Conservation (phyloP, 805 yeast species). For the Kodamaea laetipori region DNA sequence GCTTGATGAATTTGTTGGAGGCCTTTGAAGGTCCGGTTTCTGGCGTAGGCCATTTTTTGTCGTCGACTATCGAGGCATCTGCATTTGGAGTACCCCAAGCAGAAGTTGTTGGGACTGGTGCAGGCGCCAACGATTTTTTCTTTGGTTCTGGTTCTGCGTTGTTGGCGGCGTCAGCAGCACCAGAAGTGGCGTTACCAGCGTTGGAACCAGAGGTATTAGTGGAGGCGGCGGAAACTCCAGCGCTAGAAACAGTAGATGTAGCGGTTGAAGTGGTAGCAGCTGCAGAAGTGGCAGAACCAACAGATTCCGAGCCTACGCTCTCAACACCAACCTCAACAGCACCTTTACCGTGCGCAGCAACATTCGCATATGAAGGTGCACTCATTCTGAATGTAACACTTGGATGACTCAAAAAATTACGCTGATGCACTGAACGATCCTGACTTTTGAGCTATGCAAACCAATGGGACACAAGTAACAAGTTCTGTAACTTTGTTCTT, state of each 20-base stretch:
- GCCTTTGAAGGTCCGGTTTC: constrained; percentile 25
- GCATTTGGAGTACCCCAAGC: constrained; percentile 41
- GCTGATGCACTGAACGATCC: too few relatives aligned
- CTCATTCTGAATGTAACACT: constrained; percentile 18
- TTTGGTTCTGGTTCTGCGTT: constrained; percentile 17
- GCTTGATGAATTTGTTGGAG: constrained; percentile 38
- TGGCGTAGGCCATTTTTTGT: constrained; percentile 48
- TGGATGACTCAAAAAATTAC: not conserved
- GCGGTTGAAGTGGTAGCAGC: too few relatives aligned
- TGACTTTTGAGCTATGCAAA: not conserved
- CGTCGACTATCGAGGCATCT: constrained; percentile 33
- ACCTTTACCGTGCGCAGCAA: constrained; percentile 45
- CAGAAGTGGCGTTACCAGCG: constrained; percentile 9
- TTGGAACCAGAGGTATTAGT: constrained; percentile 12
- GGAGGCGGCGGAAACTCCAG: constrained; percentile 9
- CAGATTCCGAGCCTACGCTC: constrained; percentile 6
- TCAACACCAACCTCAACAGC: constrained; percentile 12
- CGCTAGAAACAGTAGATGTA: too few relatives aligned
- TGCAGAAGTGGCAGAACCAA: not conserved
- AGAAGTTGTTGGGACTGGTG: constrained; percentile 46
- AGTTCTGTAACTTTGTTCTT: not conserved
- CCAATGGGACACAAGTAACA: constrained; percentile 4
- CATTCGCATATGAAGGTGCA: constrained; percentile 43
- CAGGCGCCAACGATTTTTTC: constrained; percentile 44
- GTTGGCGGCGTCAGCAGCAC: constrained; percentile 14